phyloP scores from a whole-genome alignment of 78 protist species.

The Cavenderia fasciculata region DNA sequence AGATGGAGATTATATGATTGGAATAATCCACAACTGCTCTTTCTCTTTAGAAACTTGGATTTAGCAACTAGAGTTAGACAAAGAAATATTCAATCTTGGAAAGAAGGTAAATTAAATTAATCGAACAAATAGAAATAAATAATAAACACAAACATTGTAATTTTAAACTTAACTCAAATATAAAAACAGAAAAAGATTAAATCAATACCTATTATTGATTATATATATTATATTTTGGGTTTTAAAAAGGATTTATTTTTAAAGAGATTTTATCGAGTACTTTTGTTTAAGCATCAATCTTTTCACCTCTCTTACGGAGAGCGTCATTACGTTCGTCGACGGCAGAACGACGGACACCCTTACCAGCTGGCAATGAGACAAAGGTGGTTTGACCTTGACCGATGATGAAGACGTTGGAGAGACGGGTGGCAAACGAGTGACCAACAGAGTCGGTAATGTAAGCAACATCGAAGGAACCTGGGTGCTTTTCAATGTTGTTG shows the following conservation, averaged over 20 bases:
- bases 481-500: slow-evolving; percentile 92
- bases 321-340: slow-evolving; percentile 74
- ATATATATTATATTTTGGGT: no score
- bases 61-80: not conserved
- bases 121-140: not conserved
- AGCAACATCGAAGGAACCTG: slow-evolving; percentile 98
- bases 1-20: not conserved
- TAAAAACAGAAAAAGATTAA: no score
- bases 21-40: not conserved
- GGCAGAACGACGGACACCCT: slow-evolving; percentile 93
- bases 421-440: slow-evolving; percentile 98
- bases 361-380: slow-evolving; percentile 96
- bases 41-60: not conserved
- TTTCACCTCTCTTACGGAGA: slow-evolving; percentile 50
- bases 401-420: slow-evolving; percentile 97
- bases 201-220: no score
- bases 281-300: slow-evolving; percentile 25
- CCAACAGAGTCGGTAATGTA: slow-evolving; percentile 96
- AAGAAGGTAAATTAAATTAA: not conserved
- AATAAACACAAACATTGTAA: no score
- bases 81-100: not conserved
- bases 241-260: no score
- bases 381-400: slow-evolving; percentile 93
- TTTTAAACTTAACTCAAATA: no score
- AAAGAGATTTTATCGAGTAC: no score